phyloP scores from a whole-genome alignment of 345 rosid species.

The Zanthoxylum bungeanum region DNA sequence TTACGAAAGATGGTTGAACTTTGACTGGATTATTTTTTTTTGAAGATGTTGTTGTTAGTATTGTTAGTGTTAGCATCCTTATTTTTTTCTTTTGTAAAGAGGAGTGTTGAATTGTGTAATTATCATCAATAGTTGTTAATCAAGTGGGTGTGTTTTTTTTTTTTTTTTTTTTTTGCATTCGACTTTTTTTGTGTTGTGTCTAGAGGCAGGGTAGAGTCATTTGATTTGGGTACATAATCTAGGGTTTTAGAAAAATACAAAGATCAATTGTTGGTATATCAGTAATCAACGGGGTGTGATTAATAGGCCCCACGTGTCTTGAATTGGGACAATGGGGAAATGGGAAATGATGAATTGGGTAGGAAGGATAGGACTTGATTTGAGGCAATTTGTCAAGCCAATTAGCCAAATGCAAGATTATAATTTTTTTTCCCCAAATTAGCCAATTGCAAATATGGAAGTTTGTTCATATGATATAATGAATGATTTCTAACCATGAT shows the following conservation, averaged over 20 bases:
- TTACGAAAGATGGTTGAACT: not conserved
- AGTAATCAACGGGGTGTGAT: not conserved
- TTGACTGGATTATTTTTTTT: not conserved
- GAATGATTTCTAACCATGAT: not conserved
- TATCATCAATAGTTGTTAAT: too few species aligned
- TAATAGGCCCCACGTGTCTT: conserved; percentile 3
- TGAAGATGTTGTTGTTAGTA: too few species aligned
- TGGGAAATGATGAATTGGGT: not conserved
- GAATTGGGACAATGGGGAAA: not conserved
- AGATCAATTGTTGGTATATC: not conserved
- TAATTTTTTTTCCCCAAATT: too few species aligned
- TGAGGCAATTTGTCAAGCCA: not conserved
- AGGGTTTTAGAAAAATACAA: not conserved
- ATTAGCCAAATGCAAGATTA: too few species aligned
- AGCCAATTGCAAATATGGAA: too few species aligned
- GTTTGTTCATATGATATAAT: not conserved
- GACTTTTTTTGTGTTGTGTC: too few species aligned
- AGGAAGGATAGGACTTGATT: not conserved
- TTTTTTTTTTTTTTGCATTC: too few species aligned
- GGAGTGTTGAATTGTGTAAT: too few species aligned
- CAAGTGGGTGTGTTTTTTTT: too few species aligned
- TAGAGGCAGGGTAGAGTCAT: not conserved
- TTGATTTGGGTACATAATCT: not conserved
- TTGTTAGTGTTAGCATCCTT: not conserved
- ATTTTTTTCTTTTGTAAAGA: not conserved